Base-by-base conservation (phyloP, 2,329 filamentous ascomycete genomes). In the Blastomyces parvus region DNA sequence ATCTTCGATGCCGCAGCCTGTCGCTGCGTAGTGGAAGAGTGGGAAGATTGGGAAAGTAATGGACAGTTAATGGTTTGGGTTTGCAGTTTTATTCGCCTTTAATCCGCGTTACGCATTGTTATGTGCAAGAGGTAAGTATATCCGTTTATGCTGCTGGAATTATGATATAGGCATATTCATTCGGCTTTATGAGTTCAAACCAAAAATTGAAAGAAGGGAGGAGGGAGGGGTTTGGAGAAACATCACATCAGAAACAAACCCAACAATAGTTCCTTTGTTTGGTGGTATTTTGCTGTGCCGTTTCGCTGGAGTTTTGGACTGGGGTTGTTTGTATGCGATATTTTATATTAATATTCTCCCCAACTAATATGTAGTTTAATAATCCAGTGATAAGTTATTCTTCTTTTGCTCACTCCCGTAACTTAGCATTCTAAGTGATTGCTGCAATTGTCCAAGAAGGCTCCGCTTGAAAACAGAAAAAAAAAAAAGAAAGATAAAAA, bases 1-100 rank as follows among this genome's bases (percentile, higher is more conserved):
- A 5, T 36, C 53, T 56, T 65, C 61, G 61, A 65, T 52, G n/a
- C 64, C 46, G 61, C 64, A 66, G 22, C 62, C 64, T 17, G 64
- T 67, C 48, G 61, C 63, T 19, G 64, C 64, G n/a, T 50, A 50
- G 17, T 62, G 36, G 6, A 22, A 56, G 64, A 36, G 8, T 27
- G 61, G 19, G 11, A 33, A 42, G 17, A 8, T 3, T 56, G 36
- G 25, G 25, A 17, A 27, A 22, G n/a, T 9, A 42, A 8, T 27
- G 14, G 22, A 22, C 5, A 0, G 25, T 25, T 52, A 52, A 30
- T 19, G 22, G 25, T 3, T 27, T 40, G 22, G 4, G 2, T 22
- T 36, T 36, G 14, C 25, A 11, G 38, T 42, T 27, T 58, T 2
- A 4, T 42, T 27, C 9, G 55, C 36, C 36, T 58, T 58, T 58